Conservation (phyloP, 108 stramenopile species). For the Cyclotella baltica region DNA sequence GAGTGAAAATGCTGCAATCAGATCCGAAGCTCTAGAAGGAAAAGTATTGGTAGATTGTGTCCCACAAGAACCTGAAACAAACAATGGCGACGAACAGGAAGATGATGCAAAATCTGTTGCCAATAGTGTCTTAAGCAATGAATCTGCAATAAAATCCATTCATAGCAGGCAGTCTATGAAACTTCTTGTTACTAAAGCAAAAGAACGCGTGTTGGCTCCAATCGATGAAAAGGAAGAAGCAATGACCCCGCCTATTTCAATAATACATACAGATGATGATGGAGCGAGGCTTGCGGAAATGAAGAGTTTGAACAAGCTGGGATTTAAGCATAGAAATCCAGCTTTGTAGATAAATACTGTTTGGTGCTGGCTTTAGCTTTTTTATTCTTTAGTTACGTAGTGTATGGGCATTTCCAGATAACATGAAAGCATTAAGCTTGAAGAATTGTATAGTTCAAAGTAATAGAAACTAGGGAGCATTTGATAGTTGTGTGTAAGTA, state of each 20-base stretch:
- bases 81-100: slow-evolving; percentile 23
- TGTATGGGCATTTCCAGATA: too few species aligned
- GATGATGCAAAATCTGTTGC: slow-evolving; percentile 55
- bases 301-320: slow-evolving; percentile 55
- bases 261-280: slow-evolving; percentile 56
- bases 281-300: slow-evolving; percentile 52
- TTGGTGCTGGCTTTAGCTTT: too few species aligned
- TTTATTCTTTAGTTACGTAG: too few species aligned
- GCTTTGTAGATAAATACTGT: slow-evolving; percentile 29
- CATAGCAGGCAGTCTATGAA: slow-evolving; percentile 56
- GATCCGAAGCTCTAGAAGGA: slow-evolving; percentile 35
- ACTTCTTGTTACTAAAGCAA: slow-evolving; percentile 43
- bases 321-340: slow-evolving; percentile 69
- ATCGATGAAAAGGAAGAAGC: slow-evolving; percentile 39
- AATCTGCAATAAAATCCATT: slow-evolving; percentile 47
- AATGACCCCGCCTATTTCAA: slow-evolving; percentile 45
- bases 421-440: too few species aligned
- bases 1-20: slow-evolving; percentile 52
- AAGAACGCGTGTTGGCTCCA: slow-evolving; percentile 41
- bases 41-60: slow-evolving; percentile 32
- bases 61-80: slow-evolving; percentile 17
- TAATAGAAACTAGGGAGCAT: too few species aligned
- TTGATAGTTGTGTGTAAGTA: too few species aligned
- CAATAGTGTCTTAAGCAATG: slow-evolving; percentile 48
- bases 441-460: too few species aligned